phyloP scores from a whole-genome alignment of 257 asterid genomes.

The Ballota nigra region DNA sequence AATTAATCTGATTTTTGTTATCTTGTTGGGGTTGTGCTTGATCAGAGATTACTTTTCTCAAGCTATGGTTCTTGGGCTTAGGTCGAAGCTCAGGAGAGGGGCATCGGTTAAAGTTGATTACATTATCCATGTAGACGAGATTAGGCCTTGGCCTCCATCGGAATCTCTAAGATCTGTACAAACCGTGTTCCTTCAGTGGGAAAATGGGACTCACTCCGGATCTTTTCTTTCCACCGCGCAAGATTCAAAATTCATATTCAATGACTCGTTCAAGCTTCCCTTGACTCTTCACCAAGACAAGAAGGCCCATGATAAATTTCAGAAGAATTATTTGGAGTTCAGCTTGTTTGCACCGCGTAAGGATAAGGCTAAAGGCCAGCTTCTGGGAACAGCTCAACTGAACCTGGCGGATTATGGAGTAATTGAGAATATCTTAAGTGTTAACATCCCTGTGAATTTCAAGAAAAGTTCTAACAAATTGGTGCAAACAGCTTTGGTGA shows the following conservation, averaged over 20 bases:
- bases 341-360: conserved; percentile 60
- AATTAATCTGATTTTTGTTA: conserved; percentile 10
- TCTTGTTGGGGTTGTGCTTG: conserved; percentile 25
- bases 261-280: conserved; percentile 61
- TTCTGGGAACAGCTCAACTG: conserved; percentile 62
- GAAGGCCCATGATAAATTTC: conserved; percentile 55
- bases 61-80: conserved; percentile 90
- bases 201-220: conserved; percentile 68
- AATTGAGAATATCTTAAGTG: conserved; percentile 37
- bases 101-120: conserved; percentile 53
- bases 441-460: conserved; percentile 48
- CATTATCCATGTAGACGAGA: conserved; percentile 56
- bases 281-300: conserved; percentile 49
- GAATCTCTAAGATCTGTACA: conserved; percentile 66
- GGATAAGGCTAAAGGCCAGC: conserved; percentile 70
- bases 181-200: conserved; percentile 75
- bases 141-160: conserved; percentile 93
- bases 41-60: conserved; percentile 19
- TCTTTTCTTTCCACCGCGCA: conserved; percentile 47
- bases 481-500: conserved; percentile 49
- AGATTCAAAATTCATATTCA: conserved; percentile 47
- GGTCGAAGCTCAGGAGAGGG: conserved; percentile 55
- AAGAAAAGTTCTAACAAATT: conserved; percentile 52
- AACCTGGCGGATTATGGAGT: conserved; percentile 82
- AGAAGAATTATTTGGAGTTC: conserved; percentile 68